Base-by-base conservation (phyloP, 208 protist species). In the Spironucleus salmonicida region DNA sequence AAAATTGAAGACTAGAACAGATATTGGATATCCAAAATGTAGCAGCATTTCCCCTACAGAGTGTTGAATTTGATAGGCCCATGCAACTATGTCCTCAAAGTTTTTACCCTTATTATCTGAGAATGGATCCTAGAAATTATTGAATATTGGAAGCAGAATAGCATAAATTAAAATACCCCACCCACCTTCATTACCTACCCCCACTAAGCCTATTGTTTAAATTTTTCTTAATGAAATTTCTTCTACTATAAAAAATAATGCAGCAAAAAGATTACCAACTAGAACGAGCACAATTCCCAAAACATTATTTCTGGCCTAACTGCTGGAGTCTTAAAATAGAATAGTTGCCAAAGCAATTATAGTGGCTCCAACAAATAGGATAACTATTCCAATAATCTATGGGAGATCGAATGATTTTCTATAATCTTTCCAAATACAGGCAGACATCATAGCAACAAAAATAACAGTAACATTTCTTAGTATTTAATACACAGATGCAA, bases 1-100 rank as follows among this genome's bases (percentile, higher is more conserved):
- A 23, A 67, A 15, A 38, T 67, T 67, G 61, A 67, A 67, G 30
- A 67, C 26, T 19, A 67, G 61, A 13, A 30, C 35, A n/a, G 23
- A 38, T 15, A 67, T 38, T n/a, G 61, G 26, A 67, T 67, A 67
- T 13, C 13, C 23, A 38, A n/a, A 15, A 23, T 39, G 19, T 13
- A 67, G 35, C 15, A 67, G 61, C 26, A 67, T 38, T 38, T 67
- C 26, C 35, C 19, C 35, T 23, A 30, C 26, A 15, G 19, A 30
- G 35, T 38, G 15, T 23, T 13, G 30, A 15, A 67, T 34, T 67
- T 67, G 61, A 34, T 67, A 67, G 19, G 61, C 61, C 61, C 61
- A 67, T 34, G 19, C 61, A 40, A 67, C 61, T 38, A 30, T 34
- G 15, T 15, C 15, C 61, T 67, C 61, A 23, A 67, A 19, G 26